Conservation (phyloP, 1,284 basidiomycete genomes). For the Ustilago curta region DNA sequence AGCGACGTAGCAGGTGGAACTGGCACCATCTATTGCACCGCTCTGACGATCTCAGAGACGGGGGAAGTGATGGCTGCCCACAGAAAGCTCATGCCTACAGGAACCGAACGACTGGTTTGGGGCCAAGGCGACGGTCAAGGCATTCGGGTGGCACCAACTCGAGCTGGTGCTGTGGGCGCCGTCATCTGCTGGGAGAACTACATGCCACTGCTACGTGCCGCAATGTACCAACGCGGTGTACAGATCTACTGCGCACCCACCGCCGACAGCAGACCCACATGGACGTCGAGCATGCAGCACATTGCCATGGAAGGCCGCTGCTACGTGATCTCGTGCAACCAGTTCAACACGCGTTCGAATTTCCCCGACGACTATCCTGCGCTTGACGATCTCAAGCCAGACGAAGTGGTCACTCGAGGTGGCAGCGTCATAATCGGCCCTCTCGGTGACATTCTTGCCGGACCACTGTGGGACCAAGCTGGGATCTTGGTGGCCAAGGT, state of each 20-base stretch:
- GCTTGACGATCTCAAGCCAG: conserved; percentile 33
- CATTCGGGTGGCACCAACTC: conserved; percentile 67
- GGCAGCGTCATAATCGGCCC: conserved; percentile 79
- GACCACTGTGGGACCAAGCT: conserved; percentile 76
- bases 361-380: conserved; percentile 75
- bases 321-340: conserved; percentile 79
- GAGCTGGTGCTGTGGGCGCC: conserved; percentile 34
- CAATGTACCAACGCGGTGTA: conserved; percentile 76
- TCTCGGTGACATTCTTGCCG: conserved; percentile 77
- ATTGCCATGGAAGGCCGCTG: conserved; percentile 82
- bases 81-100: conserved; percentile 81
- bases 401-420: conserved; percentile 77
- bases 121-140: conserved; percentile 72
- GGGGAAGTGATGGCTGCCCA: conserved; percentile 77
- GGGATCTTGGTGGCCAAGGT: conserved; percentile 76
- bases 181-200: conserved; percentile 72
- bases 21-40: conserved; percentile 79
- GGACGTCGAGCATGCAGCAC: conserved; percentile 78
- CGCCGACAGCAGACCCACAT: conserved; percentile 77
- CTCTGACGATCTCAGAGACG: conserved; percentile 75
- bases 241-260: conserved; percentile 79
- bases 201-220: conserved; percentile 75
- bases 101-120: conserved; percentile 78
- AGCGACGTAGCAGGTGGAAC: conserved; percentile 68
- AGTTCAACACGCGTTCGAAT: conserved; percentile 71